These are phyloP conservation scores for Aspergillus proliferans DNA, from an alignment of 2,329 filamentous ascomycete genomes.

Conservation along the genomic window DNA sequence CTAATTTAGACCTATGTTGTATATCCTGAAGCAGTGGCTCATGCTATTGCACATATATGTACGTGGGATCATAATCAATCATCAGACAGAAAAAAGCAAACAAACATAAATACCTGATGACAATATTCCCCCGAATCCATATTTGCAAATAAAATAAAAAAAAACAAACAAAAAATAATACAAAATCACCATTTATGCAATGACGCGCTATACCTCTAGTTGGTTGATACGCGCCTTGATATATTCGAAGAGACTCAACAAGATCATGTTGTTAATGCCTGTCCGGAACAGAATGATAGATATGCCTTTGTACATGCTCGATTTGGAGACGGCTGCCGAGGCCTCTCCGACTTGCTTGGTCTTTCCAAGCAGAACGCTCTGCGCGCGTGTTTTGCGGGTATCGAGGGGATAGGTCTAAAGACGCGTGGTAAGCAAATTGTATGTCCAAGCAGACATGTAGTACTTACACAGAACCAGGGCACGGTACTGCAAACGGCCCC, in stretches of 20 bases:
- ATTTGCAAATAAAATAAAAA: background rate
- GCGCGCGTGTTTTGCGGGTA: slow-evolving; percentile 44
- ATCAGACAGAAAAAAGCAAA: slow-evolving; percentile 4
- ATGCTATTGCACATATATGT: slow-evolving; percentile 14
- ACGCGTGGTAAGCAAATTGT: slow-evolving; percentile 1
- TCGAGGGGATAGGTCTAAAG: slow-evolving; percentile 43
- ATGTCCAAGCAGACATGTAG: background rate
- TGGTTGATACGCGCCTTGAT: slow-evolving; percentile 40
- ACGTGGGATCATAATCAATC: slow-evolving; percentile 12
- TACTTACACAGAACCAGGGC: slow-evolving; percentile 42
- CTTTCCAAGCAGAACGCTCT: slow-evolving; percentile 41
- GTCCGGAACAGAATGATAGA: slow-evolving; percentile 43
- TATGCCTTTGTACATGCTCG: slow-evolving; percentile 44
- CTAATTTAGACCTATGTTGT: background rate
- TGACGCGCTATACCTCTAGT: slow-evolving; percentile 20
- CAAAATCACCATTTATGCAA: background rate
- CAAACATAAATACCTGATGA: background rate
- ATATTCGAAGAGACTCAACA: slow-evolving; percentile 43
- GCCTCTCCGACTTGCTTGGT: slow-evolving; percentile 37
- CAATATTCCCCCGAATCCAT: background rate
- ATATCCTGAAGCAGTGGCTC: background rate
- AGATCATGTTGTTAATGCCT: slow-evolving; percentile 44
- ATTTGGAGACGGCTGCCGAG: slow-evolving; percentile 33
- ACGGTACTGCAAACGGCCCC: slow-evolving; percentile 43
- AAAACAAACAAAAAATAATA: background rate